Percentiles rank a stretch among this genome's conserved stretches.
These are phyloP conservation scores for Globisporangium uncinulatum DNA, from an alignment of 352 stramenopile genomes.

Conservation along the genomic window DNA sequence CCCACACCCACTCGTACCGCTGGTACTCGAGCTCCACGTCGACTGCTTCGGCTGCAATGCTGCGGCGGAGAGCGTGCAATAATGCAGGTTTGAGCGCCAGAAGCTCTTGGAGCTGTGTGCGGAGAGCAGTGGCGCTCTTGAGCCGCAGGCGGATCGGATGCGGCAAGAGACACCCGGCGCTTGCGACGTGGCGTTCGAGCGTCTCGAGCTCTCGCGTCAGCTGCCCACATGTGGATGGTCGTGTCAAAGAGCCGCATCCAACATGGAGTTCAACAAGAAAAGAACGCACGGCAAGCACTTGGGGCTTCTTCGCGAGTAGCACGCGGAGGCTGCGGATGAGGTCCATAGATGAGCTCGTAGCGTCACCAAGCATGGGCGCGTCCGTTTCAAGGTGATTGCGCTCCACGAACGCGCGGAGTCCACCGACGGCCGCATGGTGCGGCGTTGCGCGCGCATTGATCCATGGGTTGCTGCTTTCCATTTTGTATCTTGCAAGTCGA, in stretches of 20 bases:
- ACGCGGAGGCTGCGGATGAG: conserved; percentile 22
- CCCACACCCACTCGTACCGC: conserved; percentile 10
- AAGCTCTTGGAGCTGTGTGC: conserved; percentile 21
- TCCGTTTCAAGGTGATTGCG: conserved; percentile 23
- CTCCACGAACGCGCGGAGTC: conserved; percentile 31
- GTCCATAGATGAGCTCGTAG: not conserved
- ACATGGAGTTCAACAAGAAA: too few relatives aligned
- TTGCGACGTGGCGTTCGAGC: conserved; percentile 24
- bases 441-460: conserved; percentile 6
- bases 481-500: not conserved
- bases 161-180: conserved; percentile 17
- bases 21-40: conserved; percentile 41
- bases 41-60: conserved; percentile 24
- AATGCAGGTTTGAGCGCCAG: conserved; percentile 34
- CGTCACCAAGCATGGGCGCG: too few relatives aligned
- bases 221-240: conserved; percentile 9
- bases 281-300: conserved; percentile 15
- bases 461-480: conserved; percentile 31
- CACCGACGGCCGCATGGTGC: conserved; percentile 26
- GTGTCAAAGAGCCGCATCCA: too few relatives aligned
- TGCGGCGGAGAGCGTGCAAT: conserved; percentile 31
- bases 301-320: conserved; percentile 15
- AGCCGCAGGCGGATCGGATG: conserved; percentile 24
- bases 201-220: conserved; percentile 30
- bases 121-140: conserved; percentile 14